These are phyloP conservation scores for Cetraspora pellucida DNA, from an alignment of 192 early-diverging fungal genomes.

Conservation along the genomic window DNA sequence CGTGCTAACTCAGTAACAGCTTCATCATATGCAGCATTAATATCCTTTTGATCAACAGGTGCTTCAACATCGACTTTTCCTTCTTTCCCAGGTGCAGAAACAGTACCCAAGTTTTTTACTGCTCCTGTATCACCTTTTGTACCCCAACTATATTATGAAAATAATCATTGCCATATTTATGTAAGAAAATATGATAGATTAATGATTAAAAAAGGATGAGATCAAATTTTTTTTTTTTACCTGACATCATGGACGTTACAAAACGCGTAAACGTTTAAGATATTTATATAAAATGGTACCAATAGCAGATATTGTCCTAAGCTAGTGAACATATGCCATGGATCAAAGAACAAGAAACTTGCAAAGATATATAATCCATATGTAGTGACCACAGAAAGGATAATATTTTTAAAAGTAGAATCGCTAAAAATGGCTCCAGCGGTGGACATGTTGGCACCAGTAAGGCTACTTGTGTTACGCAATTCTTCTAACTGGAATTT, in stretches of 20 bases:
- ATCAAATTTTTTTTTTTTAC: constrained; percentile 22
- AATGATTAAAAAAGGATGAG: not conserved
- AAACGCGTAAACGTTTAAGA: constrained; percentile 62
- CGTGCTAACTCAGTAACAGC: constrained; percentile 62
- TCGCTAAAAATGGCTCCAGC: constrained; percentile 42
- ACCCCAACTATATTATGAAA: constrained; percentile 76
- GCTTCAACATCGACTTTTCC: constrained; percentile 51
- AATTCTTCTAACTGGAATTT: constrained; percentile 13
- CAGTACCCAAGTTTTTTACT: constrained; percentile 48
- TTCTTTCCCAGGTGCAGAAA: constrained; percentile 18
- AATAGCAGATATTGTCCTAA: constrained; percentile 76
- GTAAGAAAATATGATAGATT: too few species aligned
- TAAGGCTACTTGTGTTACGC: not conserved
- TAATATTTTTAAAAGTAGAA: constrained; percentile 59
- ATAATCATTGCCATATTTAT: constrained; percentile 49
- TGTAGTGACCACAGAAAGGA: constrained; percentile 68
- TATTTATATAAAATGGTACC: constrained; percentile 78
- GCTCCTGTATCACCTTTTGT: constrained; percentile 78
- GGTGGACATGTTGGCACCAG: constrained; percentile 21
- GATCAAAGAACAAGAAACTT: constrained; percentile 70
- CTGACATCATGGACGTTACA: constrained; percentile 64
- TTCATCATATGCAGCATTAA: constrained; percentile 53
- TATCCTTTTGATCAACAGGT: constrained; percentile 47
- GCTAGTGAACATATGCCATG: constrained; percentile 79
- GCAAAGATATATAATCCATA: constrained; percentile 77